phyloP scores from a whole-genome alignment of 306 rosid species.

The Quercus ilex region DNA sequence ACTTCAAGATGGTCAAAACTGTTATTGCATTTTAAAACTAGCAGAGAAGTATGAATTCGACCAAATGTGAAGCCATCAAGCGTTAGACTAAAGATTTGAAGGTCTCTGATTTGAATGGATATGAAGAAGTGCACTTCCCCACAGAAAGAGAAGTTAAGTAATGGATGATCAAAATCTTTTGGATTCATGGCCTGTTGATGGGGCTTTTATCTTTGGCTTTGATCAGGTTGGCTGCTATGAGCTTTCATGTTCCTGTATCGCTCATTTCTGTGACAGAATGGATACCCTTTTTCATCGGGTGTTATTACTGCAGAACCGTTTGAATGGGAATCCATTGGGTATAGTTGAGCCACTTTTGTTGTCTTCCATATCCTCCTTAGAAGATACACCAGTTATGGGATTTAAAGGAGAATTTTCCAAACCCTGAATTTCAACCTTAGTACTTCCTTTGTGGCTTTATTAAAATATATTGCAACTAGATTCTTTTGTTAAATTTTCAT shows the following conservation, averaged over 20 bases:
- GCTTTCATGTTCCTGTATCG: constrained; percentile 52
- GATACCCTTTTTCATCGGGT: constrained; percentile 60
- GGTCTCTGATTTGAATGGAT: constrained; percentile 56
- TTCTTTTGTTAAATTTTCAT: too few relatives aligned
- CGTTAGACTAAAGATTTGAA: constrained; percentile 84
- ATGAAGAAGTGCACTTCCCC: constrained; percentile 25
- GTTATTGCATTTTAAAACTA: constrained; percentile 78
- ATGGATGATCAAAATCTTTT: constrained; percentile 80
- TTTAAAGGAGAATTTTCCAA: too few relatives aligned
- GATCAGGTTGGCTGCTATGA: constrained; percentile 75
- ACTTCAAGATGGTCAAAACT: constrained; percentile 79
- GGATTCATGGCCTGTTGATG: constrained; percentile 75
- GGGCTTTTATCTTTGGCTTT: constrained; percentile 7
- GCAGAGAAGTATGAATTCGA: constrained; percentile 86
- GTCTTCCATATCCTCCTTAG: too few relatives aligned
- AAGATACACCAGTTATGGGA: too few relatives aligned
- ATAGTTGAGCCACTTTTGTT: too few relatives aligned
- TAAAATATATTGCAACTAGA: too few relatives aligned
- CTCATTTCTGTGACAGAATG: constrained; percentile 73
- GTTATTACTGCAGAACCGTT: constrained; percentile 49
- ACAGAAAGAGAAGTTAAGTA: constrained; percentile 86
- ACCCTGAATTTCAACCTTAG: too few relatives aligned
- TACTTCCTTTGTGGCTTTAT: too few relatives aligned
- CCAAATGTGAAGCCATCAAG: constrained; percentile 71
- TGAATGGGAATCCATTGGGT: not conserved